A percentile compares a stretch with the other conserved stretches of the same genome.
phyloP scores from a whole-genome alignment of 169 alveolate genomes.

The Eimeria tenella region DNA sequence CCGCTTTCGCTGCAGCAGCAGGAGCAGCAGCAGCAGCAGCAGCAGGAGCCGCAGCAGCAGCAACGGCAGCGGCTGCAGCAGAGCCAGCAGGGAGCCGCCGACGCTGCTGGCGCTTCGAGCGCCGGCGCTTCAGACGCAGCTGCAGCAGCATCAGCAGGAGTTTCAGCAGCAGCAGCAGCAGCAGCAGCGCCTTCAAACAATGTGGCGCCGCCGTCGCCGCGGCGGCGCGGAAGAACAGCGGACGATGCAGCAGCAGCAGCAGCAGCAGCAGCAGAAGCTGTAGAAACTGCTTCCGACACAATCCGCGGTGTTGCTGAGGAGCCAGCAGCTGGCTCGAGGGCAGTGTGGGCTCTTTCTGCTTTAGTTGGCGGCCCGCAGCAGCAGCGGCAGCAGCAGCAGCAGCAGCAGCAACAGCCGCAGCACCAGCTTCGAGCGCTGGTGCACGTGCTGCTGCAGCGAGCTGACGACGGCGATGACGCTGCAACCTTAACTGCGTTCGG shows the following conservation, averaged over 20 bases:
- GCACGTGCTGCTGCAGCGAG: slow-evolving; percentile 31
- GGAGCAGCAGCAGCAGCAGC: slow-evolving; percentile 47
- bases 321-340: neutral
- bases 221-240: neutral
- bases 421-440: slow-evolving; percentile 16
- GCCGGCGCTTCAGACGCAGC: neutral
- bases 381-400: neutral
- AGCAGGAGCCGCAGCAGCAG: neutral
- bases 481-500: neutral
- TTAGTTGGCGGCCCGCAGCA: neutral
- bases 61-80: neutral
- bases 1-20: neutral
- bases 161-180: neutral
- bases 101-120: neutral
- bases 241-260: slow-evolving; percentile 7
- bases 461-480: neutral
- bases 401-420: slow-evolving; percentile 35
- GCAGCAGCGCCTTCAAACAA: neutral
- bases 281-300: neutral
- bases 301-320: slow-evolving; percentile 21
- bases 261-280: slow-evolving; percentile 37
- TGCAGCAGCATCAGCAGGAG: neutral
- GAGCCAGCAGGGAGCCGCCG: neutral
- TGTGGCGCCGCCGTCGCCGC: neutral
- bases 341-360: slow-evolving; percentile 1